Percentiles rank a stretch among this genome's conserved stretches.
phyloP scores from a whole-genome alignment of 768 basidiomycete genomes.

The Leucosporidium creatinivorum region DNA sequence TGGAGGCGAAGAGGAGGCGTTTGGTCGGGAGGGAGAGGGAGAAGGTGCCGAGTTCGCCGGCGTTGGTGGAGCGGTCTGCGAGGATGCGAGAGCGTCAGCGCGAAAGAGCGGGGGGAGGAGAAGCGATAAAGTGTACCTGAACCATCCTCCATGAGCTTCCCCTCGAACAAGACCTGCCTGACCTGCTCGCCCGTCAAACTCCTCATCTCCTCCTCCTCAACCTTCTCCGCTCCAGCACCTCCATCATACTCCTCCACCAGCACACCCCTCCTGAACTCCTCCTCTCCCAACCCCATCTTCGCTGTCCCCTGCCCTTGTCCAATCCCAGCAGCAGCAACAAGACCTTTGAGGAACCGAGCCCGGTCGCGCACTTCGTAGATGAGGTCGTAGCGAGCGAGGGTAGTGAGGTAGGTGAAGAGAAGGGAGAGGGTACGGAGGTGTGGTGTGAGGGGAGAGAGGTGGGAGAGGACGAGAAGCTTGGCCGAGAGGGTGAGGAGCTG shows the following conservation, averaged over 20 bases:
- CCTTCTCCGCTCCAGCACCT: neutral
- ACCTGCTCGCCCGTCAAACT: constrained; percentile 23
- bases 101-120: neutral
- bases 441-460: constrained; percentile 48
- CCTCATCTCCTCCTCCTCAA: constrained; percentile 5
- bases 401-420: constrained; percentile 65
- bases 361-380: constrained; percentile 90
- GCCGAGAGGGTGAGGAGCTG: constrained; percentile 79
- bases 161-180: constrained; percentile 21
- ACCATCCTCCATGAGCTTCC: neutral
- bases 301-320: constrained; percentile 6
- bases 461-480: constrained; percentile 63
- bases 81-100: neutral
- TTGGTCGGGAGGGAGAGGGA: constrained; percentile 14
- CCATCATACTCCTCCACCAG: constrained; percentile 3
- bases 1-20: constrained; percentile 1
- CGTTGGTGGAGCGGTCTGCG: neutral
- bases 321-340: constrained; percentile 54
- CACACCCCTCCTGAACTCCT: constrained; percentile 25
- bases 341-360: constrained; percentile 64
- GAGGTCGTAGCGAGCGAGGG: constrained; percentile 76
- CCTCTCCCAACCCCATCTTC: constrained; percentile 18
- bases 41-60: constrained; percentile 16
- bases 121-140: neutral
- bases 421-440: constrained; percentile 43